Conservation (phyloP, 208 protist species). For the Trypanosomatidae sp. region DNA sequence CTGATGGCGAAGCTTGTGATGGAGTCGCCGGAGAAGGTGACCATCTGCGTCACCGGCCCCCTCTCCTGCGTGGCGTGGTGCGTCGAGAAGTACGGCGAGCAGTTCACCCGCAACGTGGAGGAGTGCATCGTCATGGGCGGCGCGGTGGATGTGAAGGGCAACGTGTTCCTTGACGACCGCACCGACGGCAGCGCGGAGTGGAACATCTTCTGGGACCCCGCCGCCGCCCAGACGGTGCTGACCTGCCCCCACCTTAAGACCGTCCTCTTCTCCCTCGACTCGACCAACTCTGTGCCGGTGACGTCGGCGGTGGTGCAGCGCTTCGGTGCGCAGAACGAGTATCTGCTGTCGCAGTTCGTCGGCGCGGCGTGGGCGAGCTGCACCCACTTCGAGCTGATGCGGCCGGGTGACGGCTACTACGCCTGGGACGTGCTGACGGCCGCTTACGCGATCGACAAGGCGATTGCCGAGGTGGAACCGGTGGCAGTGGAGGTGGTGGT, state of each 20-base stretch:
- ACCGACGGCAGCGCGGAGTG: slow-evolving; percentile 86
- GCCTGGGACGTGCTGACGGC: slow-evolving; percentile 91
- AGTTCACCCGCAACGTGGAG: slow-evolving; percentile 74
- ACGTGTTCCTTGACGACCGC: slow-evolving; percentile 68
- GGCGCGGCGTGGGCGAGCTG: slow-evolving; percentile 77
- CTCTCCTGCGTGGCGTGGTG: slow-evolving; percentile 87
- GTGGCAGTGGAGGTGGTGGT: slow-evolving; percentile 57
- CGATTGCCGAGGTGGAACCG: slow-evolving; percentile 46
- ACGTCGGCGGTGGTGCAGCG: slow-evolving; percentile 58
- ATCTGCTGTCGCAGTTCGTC: slow-evolving; percentile 83
- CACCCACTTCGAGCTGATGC: slow-evolving; percentile 67
- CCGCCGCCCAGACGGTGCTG: slow-evolving; percentile 71
- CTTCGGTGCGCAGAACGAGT: slow-evolving; percentile 79
- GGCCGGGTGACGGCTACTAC: slow-evolving; percentile 78
- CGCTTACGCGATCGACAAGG: slow-evolving; percentile 65
- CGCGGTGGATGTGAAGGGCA: slow-evolving; percentile 79
- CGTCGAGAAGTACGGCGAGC: slow-evolving; percentile 73
- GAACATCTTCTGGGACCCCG: slow-evolving; percentile 92
- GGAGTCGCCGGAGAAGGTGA: slow-evolving; percentile 67
- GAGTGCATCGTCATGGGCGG: slow-evolving; percentile 90
- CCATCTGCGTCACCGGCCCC: slow-evolving; percentile 88
- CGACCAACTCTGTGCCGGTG: slow-evolving; percentile 85
- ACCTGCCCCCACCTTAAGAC: slow-evolving; percentile 42
- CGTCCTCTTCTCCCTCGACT: slow-evolving; percentile 87
- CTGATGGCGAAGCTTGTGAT: slow-evolving; percentile 80